Evolutionary conservation across 73 alveolate genomes (phyloP).

Genomic region (Tetrahymena borealis): DNA sequence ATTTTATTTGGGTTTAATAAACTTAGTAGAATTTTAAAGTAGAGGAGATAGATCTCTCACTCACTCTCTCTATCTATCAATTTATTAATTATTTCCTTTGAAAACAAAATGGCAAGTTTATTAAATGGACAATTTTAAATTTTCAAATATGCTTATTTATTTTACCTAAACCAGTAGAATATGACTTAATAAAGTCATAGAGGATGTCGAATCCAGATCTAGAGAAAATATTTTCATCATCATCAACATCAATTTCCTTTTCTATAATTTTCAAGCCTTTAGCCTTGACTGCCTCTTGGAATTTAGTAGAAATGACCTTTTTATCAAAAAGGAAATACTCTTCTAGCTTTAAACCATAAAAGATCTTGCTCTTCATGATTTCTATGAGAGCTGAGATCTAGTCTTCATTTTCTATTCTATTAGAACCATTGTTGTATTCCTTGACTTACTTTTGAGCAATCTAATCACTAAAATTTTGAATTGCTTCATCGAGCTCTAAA

Average conservation of each 20-base stretch:
- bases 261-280: not conserved
- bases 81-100: not conserved
- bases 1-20: not conserved
- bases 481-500: conserved; percentile 70
- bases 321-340: not conserved
- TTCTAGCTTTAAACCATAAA: not conserved
- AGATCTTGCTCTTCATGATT: not conserved
- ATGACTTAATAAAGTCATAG: not conserved
- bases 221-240: conserved; percentile 14
- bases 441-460: conserved; percentile 57
- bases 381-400: conserved; percentile 10
- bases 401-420: conserved; percentile 69
- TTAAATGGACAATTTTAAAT: too few relatives aligned
- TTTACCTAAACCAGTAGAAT: not conserved
- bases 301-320: not conserved
- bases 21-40: not conserved
- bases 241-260: conserved; percentile 3
- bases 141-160: not conserved
- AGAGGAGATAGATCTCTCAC: not conserved
- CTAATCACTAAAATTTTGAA: conserved; percentile 63
- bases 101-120: too few relatives aligned
- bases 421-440: conserved; percentile 51
- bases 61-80: not conserved
- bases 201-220: conserved; percentile 16
- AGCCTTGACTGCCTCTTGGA: not conserved